Evolutionary conservation across 169 alveolate genomes (phyloP), one percentile per base, ranked within the genome.

Genomic region (Amoebophrya sp.): DNA sequence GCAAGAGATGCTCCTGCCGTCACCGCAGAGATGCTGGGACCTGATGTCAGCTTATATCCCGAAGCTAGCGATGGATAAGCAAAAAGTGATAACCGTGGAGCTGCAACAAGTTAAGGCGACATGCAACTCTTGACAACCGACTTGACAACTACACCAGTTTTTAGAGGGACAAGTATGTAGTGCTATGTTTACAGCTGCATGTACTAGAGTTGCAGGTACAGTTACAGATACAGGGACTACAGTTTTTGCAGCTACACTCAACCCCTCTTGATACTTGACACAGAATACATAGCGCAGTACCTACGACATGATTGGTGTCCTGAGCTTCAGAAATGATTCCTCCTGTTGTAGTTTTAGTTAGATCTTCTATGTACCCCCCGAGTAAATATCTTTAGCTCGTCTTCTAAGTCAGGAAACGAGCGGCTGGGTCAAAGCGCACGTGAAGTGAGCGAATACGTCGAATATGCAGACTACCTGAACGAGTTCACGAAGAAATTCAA

Each of bases 391-490:
- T 26, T 54, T 54, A 18, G 18, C 26, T 24, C 40, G 40, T 24
- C 89, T 3, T 0, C 0, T 26, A 89, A 92, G 93, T 91, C 93
- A 0, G 92, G 90, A 36, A 92, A 90, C 39, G 94, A 92, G 36
- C 41, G 92, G 41, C 93, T 92, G 89, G 89, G 55, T 41, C 92
- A 92, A 91, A 89, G 77, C 39, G 92, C 94, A 33, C 90, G 78
- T 91, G 90, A 92, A 33, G 94, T 92, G 54, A 90, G 78, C 40
- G 94, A 92, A 65, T 92, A 92, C 33, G 94, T 92, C 33, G 94
- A 89, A 93, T 10, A 0, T 33, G 34, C n/a, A 33, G 39, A 89
- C 18, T n/a, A 89, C 76, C 40, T 78, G 90, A 78, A n/a, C 0
- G 0, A 24, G 23, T 39, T 24, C 89, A 78, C 41, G 89, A 29